A percentile compares a stretch with the other conserved stretches of the same genome.
phyloP scores from a whole-genome alignment of 169 alveolate species.

The Perkinsus marinus region DNA sequence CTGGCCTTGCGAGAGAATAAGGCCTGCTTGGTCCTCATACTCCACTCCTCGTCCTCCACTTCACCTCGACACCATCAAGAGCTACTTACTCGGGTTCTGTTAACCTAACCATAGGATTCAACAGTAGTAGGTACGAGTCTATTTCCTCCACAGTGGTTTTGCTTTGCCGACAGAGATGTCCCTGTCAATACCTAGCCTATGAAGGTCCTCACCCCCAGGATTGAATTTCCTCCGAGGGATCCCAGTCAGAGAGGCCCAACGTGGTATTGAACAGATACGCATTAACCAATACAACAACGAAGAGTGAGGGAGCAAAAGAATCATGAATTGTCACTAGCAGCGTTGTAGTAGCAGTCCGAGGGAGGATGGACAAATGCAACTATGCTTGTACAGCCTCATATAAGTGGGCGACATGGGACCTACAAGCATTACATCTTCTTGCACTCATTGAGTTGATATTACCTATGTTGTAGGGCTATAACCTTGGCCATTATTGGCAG shows the following conservation, averaged over 20 bases:
- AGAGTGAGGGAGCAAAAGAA: not conserved
- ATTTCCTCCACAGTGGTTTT: not conserved
- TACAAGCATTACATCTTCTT: not conserved
- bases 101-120: not conserved
- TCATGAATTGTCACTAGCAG: not conserved
- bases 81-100: not conserved
- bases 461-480: not conserved
- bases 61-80: not conserved
- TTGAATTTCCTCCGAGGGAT: not conserved
- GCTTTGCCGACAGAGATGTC: not conserved
- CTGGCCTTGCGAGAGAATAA: not conserved
- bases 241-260: not conserved
- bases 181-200: not conserved
- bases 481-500: not conserved
- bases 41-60: not conserved
- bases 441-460: not conserved
- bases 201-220: not conserved
- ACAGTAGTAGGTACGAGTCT: not conserved
- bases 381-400: not conserved
- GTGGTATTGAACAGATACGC: not conserved
- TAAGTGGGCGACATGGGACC: not conserved
- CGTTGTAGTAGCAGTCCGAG: too few species aligned
- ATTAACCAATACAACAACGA: not conserved
- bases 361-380: too few species aligned
- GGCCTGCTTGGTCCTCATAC: not conserved